Percentiles rank a stretch among this genome's conserved stretches.
These are phyloP conservation scores for Ustilaginoidea virens DNA, from an alignment of 2,329 filamentous ascomycete species.

Conservation along the genomic window DNA sequence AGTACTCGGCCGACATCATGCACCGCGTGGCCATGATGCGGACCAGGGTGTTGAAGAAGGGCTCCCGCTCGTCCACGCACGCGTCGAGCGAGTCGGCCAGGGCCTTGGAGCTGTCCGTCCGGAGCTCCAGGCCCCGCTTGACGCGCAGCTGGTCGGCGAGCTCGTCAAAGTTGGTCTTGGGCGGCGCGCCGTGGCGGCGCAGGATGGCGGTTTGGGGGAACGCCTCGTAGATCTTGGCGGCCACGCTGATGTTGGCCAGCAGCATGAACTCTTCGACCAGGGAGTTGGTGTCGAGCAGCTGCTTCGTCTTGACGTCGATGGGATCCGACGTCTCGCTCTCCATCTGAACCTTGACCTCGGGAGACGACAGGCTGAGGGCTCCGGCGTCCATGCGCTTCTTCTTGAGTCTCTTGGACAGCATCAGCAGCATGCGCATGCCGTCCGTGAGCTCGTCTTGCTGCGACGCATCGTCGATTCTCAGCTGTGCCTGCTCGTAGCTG, in stretches of 20 bases:
- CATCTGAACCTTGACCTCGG: conserved; percentile 89
- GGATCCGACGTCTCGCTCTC: conserved; percentile 94
- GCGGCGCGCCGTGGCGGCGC: conserved; percentile 79
- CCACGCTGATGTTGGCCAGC: conserved; percentile 91
- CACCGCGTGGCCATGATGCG: conserved; percentile 95
- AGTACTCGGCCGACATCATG: conserved; percentile 99
- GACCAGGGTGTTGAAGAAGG: conserved; percentile 97
- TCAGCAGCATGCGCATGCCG: conserved; percentile 75
- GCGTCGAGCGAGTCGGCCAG: conserved; percentile 81
- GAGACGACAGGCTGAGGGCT: conserved; percentile 89
- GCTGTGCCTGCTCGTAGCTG: conserved; percentile 91
- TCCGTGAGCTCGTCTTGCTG: conserved; percentile 80
- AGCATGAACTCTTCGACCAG: conserved; percentile 99
- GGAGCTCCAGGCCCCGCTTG: conserved; percentile 67
- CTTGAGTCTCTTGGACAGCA: conserved; percentile 81
- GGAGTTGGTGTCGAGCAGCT: conserved; percentile 88
- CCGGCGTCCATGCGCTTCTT: conserved; percentile 95
- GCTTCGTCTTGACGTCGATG: conserved; percentile 90
- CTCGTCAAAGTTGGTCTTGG: conserved; percentile 93
- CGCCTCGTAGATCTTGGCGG: conserved; percentile 72
- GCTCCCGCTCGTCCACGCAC: conserved; percentile 65
- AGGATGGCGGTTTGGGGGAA: conserved; percentile 94
- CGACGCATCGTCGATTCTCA: conserved; percentile 78
- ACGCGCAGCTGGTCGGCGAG: conserved; percentile 79
- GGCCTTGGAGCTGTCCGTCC: conserved; percentile 77